A percentile compares a stretch with the other conserved stretches of the same genome.
These are phyloP conservation scores for Lepiota venenata DNA, from an alignment of 768 basidiomycete species.

Conservation along the genomic window DNA sequence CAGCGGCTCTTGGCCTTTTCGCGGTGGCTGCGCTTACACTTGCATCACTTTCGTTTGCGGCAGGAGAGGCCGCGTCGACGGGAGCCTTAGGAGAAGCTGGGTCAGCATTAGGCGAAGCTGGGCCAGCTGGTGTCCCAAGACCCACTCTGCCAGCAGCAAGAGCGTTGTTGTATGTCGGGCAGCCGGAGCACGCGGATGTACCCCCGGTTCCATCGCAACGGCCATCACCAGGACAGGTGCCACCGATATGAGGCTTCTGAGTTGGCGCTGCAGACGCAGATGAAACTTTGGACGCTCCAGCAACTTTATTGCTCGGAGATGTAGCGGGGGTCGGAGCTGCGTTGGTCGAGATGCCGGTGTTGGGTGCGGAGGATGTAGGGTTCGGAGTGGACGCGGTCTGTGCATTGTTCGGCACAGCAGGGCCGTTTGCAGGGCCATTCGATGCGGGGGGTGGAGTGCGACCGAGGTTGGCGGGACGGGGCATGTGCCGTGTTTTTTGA, in stretches of 20 bases:
- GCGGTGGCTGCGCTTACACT: slow-evolving; percentile 24
- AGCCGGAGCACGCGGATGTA: slow-evolving; percentile 88
- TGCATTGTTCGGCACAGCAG: slow-evolving; percentile 4
- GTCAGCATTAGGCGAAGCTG: slow-evolving; percentile 14
- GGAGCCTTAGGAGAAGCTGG: slow-evolving; percentile 12
- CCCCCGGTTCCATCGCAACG: slow-evolving; percentile 98
- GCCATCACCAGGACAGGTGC: slow-evolving; percentile 98
- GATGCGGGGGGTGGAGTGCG: slow-evolving; percentile 28
- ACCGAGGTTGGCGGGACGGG: slow-evolving; percentile 62
- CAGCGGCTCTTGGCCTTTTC: slow-evolving; percentile 34
- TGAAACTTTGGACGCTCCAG: not conserved
- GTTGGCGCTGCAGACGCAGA: slow-evolving; percentile 16
- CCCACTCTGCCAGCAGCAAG: slow-evolving; percentile 42
- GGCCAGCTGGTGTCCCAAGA: slow-evolving; percentile 14
- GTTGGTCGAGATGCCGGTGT: slow-evolving; percentile 1
- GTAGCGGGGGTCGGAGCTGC: slow-evolving; percentile 1
- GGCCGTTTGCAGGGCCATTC: slow-evolving; percentile 4
- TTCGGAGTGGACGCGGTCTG: slow-evolving; percentile 8
- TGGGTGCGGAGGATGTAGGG: not conserved
- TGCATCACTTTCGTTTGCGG: slow-evolving; percentile 31
- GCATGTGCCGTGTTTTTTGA: slow-evolving; percentile 78
- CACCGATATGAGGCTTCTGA: slow-evolving; percentile 27
- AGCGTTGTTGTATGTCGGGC: slow-evolving; percentile 94
- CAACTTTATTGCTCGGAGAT: slow-evolving; percentile 9
- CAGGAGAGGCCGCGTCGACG: slow-evolving; percentile 16